Evolutionary conservation across 441 rosid genomes (phyloP).

Genomic region (Eruca vesicaria): DNA sequence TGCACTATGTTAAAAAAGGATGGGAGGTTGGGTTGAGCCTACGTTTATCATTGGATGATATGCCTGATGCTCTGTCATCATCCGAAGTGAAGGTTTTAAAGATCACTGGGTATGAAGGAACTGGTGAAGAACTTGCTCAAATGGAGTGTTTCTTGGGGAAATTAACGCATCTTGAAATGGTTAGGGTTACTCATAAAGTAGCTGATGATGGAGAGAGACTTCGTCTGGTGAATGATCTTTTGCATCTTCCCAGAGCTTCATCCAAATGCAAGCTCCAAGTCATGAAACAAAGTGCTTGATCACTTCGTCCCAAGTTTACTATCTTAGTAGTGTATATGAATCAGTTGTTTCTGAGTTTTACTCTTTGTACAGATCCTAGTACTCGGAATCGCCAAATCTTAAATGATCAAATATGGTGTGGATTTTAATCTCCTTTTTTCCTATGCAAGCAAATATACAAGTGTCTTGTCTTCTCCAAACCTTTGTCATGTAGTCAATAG

Average conservation of each 20-base stretch:
- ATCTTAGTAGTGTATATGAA: too few relatives aligned
- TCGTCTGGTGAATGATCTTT: background rate
- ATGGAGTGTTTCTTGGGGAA: too few relatives aligned
- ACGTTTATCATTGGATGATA: background rate
- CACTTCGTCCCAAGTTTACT: background rate
- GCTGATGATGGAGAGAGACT: too few relatives aligned
- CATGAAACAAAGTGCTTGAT: background rate
- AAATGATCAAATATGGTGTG: too few relatives aligned
- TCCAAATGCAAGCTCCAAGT: slow-evolving; percentile 10
- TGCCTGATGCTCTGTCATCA: slow-evolving; percentile 15
- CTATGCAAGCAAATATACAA: background rate
- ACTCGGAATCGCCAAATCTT: too few relatives aligned
- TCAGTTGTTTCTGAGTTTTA: background rate
- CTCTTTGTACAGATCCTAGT: background rate
- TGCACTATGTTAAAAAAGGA: slow-evolving; percentile 17
- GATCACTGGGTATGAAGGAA: slow-evolving; percentile 19
- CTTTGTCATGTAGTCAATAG: too few relatives aligned
- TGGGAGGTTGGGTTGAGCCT: background rate
- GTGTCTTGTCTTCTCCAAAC: too few relatives aligned
- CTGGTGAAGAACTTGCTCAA: slow-evolving; percentile 20
- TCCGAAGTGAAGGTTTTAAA: slow-evolving; percentile 9
- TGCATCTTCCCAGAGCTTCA: slow-evolving; percentile 16
- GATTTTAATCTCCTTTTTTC: background rate
- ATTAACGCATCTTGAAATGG: too few relatives aligned
- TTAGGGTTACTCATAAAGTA: too few relatives aligned